Conservation (phyloP, 768 basidiomycete species). For the Solioccasus polychromus region DNA sequence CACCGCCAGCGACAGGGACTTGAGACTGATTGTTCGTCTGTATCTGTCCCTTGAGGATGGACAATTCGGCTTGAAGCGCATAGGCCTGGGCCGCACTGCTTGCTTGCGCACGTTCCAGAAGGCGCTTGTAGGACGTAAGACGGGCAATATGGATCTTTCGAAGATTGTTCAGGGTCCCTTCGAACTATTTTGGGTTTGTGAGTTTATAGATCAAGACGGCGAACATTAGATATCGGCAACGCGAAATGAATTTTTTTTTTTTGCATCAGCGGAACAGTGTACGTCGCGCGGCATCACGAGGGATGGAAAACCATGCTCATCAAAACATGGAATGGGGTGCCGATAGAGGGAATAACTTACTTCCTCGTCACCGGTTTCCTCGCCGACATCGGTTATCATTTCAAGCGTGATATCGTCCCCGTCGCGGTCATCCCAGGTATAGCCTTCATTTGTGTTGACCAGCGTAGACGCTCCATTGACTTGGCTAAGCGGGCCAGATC, state of each 20-base stretch:
- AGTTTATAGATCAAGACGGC: constrained; percentile 1
- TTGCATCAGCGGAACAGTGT: too few species aligned
- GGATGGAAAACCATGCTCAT: background rate
- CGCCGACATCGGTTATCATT: constrained; percentile 57
- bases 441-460: constrained; percentile 18
- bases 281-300: too few species aligned
- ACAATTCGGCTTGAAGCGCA: constrained; percentile 79
- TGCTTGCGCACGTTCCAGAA: constrained; percentile 78
- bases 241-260: background rate
- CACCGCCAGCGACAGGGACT: constrained; percentile 20
- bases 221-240: background rate
- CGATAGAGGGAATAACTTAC: constrained; percentile 31
- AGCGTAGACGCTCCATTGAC: constrained; percentile 22
- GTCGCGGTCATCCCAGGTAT: constrained; percentile 36
- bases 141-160: constrained; percentile 47
- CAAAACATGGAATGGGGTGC: background rate
- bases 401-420: constrained; percentile 67
- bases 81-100: constrained; percentile 80
- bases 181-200: constrained; percentile 35
- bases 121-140: constrained; percentile 70
- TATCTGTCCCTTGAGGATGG: constrained; percentile 53
- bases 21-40: constrained; percentile 17
- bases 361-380: constrained; percentile 72
- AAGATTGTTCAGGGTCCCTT: constrained; percentile 40
- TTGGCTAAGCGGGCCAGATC: constrained; percentile 18